phyloP scores from a whole-genome alignment of 306 rosid species.

The Carpinus viminea region DNA sequence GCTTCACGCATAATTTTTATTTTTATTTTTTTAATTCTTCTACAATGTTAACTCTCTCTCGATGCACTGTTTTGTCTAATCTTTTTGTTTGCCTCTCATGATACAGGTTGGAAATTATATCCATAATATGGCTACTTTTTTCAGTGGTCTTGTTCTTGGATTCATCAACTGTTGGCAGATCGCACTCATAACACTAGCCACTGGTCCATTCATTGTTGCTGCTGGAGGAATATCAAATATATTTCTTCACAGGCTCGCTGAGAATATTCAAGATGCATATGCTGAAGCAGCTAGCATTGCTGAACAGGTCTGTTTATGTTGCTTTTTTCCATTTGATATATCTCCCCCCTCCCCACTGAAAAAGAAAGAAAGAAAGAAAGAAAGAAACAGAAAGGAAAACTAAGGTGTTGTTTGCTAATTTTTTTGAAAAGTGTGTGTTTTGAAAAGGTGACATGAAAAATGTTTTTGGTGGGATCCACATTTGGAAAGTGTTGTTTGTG shows the following conservation, averaged over 20 bases:
- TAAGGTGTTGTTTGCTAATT: too few relatives aligned
- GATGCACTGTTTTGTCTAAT: slow-evolving; percentile 35
- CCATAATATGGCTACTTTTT: slow-evolving; percentile 98
- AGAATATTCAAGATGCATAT: slow-evolving; percentile 99
- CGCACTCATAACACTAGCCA: slow-evolving; percentile 89
- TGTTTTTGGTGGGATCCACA: too few relatives aligned
- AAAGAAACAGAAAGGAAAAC: background rate
- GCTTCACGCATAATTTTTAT: background rate
- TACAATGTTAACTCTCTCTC: slow-evolving; percentile 17
- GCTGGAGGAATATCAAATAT: slow-evolving; percentile 99
- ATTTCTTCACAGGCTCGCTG: slow-evolving; percentile 99
- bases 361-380: background rate
- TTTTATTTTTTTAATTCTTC: background rate
- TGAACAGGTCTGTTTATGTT: slow-evolving; percentile 77
- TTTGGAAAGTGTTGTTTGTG: too few relatives aligned
- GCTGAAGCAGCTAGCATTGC: slow-evolving; percentile 99
- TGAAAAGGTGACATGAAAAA: too few relatives aligned
- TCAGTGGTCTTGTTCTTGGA: slow-evolving; percentile 95
- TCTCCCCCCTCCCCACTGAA: background rate
- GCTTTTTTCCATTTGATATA: slow-evolving; percentile 5
- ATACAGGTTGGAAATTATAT: slow-evolving; percentile 94
- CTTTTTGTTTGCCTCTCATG: slow-evolving; percentile 36
- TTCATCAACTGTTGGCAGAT: slow-evolving; percentile 98
- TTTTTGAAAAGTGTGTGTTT: too few relatives aligned
- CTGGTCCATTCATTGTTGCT: slow-evolving; percentile 98